These are phyloP conservation scores for Trypanosoma scelopori DNA, from an alignment of 208 protist species.

Conservation along the genomic window DNA sequence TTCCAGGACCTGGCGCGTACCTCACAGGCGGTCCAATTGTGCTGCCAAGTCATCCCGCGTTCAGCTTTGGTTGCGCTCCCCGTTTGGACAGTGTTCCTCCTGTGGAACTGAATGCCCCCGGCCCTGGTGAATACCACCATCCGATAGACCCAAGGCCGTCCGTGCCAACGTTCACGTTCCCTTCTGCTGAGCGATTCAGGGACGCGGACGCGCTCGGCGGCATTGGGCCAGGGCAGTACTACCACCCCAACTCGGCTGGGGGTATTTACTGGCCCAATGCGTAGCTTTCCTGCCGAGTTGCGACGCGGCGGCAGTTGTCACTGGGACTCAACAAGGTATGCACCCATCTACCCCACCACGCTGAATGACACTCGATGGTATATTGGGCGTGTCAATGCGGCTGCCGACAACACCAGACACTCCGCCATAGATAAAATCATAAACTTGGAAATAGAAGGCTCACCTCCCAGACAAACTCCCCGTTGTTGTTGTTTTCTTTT, in stretches of 20 bases:
- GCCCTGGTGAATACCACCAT: slow-evolving; percentile 33
- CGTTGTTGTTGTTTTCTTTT: not conserved
- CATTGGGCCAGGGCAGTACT: slow-evolving; percentile 29
- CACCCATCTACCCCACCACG: not conserved
- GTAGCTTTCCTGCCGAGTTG: slow-evolving; percentile 13
- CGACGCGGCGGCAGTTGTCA: not conserved
- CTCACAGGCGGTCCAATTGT: slow-evolving; percentile 29
- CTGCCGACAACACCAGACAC: not conserved
- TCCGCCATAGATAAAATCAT: not conserved
- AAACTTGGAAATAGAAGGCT: not conserved
- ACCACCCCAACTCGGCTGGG: slow-evolving; percentile 1
- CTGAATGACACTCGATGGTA: too few species aligned
- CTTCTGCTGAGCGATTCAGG: slow-evolving; percentile 24
- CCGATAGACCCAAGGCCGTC: slow-evolving; percentile 18
- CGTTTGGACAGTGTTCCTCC: slow-evolving; percentile 7
- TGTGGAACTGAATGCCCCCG: not conserved
- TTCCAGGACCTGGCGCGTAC: slow-evolving; percentile 29
- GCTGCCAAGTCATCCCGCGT: slow-evolving; percentile 11
- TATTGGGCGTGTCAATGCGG: too few species aligned
- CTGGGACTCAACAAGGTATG: too few species aligned
- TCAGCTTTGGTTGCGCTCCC: slow-evolving; percentile 20
- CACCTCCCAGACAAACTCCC: not conserved
- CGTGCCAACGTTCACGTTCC: slow-evolving; percentile 27
- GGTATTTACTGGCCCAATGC: slow-evolving; percentile 5
- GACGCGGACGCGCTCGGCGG: not conserved